Base-by-base conservation (phyloP, 2,329 filamentous ascomycete genomes). In the Ceratocystiopsis sp. region DNA sequence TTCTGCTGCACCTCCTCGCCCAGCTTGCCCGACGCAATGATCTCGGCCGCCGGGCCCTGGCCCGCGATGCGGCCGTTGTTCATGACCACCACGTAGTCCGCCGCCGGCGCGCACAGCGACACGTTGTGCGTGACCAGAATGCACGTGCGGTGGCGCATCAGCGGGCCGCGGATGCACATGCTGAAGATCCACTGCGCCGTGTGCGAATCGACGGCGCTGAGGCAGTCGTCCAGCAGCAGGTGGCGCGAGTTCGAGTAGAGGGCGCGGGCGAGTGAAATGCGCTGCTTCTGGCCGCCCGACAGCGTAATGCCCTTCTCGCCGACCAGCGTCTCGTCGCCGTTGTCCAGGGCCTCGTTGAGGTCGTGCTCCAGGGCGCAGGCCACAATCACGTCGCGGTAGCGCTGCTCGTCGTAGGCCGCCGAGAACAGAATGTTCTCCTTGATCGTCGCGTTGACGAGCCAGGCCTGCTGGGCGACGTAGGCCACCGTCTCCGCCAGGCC, bases 151-250 rank as follows among this genome's bases (percentile, higher is more conserved):
- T 78, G 71, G 45, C 72, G 65, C 91, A 98, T 96, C 42, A 98
- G 63, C 7, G 84, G 83, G 2, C 91, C 91, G 52, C 79, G 79
- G 49, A 98, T 79, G 46, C 87, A 93, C 60, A 94, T 82, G 57
- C 81, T 82, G 62, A 96, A 96, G 51, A 98, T 96, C 80, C 93
- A 95, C 59, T 95, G 93, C 2, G 87, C 87, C 0, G 91, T 96
- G 54, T 98, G 91, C 4, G 91, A 93, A 59, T 98, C 91, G 33
- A 98, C 91, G 25, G 91, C 91, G 56, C 87, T 95, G 37, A 98
- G 70, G 49, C 93, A 94, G 59, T 98, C 91, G 55, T 98, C 91
- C 41, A 98, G 70, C 12, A 98, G 71, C 15, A 98, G 64, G 59
- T 96, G 89, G 42, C 80, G 80, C 7, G 87, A 93, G 60, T 85